Evolutionary conservation across 2,329 filamentous ascomycete genomes (phyloP).

Genomic region (Aureobasidium sp.): DNA sequence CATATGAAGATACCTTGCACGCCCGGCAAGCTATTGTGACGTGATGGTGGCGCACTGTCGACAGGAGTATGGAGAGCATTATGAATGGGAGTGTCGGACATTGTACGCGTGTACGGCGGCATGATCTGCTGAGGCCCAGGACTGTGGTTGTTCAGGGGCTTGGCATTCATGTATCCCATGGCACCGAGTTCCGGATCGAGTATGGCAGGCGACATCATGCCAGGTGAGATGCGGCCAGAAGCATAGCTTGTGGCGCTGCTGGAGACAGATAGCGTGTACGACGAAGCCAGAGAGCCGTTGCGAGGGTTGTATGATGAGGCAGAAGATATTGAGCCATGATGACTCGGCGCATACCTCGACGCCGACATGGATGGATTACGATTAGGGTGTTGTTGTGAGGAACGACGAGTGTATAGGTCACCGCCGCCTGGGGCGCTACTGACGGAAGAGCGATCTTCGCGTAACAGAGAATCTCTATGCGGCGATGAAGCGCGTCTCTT

Average conservation of each 20-base stretch:
- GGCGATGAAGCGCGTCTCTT: constrained; percentile 59
- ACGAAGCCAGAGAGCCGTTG: constrained; percentile 55
- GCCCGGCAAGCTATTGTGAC: constrained; percentile 41
- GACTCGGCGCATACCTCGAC: constrained; percentile 43
- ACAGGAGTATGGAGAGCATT: constrained; percentile 37
- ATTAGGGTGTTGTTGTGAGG: constrained; percentile 47
- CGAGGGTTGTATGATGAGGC: constrained; percentile 52
- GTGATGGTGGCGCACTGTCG: constrained; percentile 35
- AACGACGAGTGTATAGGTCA: constrained; percentile 47
- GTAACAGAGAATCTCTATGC: constrained; percentile 42
- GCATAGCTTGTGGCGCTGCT: constrained; percentile 59
- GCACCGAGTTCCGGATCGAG: constrained; percentile 47
- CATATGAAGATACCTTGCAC: constrained; percentile 61
- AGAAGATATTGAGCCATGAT: constrained; percentile 56
- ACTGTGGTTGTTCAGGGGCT: constrained; percentile 31
- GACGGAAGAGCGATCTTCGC: constrained; percentile 37
- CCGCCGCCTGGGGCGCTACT: constrained; percentile 32
- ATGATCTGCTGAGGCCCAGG: constrained; percentile 31
- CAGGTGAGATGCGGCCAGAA: constrained; percentile 53
- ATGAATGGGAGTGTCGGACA: constrained; percentile 32
- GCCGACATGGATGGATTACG: constrained; percentile 46
- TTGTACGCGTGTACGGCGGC: constrained; percentile 32
- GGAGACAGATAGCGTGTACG: constrained; percentile 46
- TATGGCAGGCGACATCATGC: constrained; percentile 46
- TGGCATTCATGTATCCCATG: constrained; percentile 45